Conservation (phyloP, 2,329 filamentous ascomycete genomes). For the Gaeumannomyces sp. region DNA sequence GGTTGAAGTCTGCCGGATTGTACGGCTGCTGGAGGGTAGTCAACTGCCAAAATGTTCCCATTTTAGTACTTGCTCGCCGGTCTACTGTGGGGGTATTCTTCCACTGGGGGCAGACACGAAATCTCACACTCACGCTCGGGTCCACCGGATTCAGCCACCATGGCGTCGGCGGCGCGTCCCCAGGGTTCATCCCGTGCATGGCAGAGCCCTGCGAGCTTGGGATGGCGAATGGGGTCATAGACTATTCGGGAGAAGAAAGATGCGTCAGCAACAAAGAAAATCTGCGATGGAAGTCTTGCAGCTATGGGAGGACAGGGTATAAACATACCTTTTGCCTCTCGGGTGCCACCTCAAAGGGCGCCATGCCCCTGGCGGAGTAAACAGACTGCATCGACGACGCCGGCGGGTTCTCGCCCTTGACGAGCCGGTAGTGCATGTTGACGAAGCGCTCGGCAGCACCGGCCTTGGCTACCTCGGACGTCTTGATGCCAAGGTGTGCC, state of each 20-base stretch:
- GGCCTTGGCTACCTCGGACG: constrained; percentile 50
- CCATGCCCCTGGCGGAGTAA: constrained; percentile 4
- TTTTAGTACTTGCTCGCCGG: not conserved
- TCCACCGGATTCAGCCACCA: constrained; percentile 22
- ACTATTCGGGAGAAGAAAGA: constrained; percentile 10
- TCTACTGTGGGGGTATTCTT: not conserved
- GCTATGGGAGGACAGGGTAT: not conserved
- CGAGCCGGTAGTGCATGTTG: constrained; percentile 49
- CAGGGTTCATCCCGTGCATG: constrained; percentile 11
- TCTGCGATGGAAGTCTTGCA: not conserved
- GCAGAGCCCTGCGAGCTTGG: constrained; percentile 13
- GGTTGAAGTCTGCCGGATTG: constrained; percentile 18
- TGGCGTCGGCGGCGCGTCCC: constrained; percentile 16
- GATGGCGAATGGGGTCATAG: constrained; percentile 14
- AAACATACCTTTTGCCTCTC: constrained; percentile 18
- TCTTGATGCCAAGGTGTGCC: constrained; percentile 52
- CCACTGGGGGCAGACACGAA: not conserved
- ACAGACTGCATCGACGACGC: constrained; percentile 10
- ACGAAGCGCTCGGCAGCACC: constrained; percentile 54
- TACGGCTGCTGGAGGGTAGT: constrained; percentile 8
- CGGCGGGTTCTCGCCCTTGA: constrained; percentile 10
- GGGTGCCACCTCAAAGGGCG: constrained; percentile 15
- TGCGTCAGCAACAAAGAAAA: not conserved
- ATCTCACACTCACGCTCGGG: constrained; percentile 14
- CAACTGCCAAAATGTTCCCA: not conserved